A percentile compares a stretch with the other conserved stretches of the same genome.
These are phyloP conservation scores for Populus hybrid DNA, from an alignment of 441 rosid species.

Conservation along the genomic window DNA sequence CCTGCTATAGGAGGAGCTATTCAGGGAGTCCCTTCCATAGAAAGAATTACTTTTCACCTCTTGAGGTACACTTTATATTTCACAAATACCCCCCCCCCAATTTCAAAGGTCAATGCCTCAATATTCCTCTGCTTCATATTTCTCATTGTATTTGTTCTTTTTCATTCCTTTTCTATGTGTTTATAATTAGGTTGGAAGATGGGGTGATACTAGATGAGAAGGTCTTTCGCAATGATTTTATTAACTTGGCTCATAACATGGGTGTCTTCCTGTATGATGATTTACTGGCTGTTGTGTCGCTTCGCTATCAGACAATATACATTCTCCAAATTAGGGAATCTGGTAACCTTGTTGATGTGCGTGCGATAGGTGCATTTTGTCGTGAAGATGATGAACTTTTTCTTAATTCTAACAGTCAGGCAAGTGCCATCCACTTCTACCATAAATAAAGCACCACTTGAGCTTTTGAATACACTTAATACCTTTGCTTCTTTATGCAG, in stretches of 20 bases:
- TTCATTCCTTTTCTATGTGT: conserved; percentile 1
- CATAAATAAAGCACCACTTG: background rate
- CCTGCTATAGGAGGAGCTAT: conserved; percentile 65
- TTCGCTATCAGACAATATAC: conserved; percentile 85
- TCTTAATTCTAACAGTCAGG: conserved; percentile 75
- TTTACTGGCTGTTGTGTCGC: conserved; percentile 76
- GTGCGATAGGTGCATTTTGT: conserved; percentile 82
- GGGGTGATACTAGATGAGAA: conserved; percentile 79
- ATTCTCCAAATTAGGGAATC: conserved; percentile 91
- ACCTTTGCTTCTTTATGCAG: background rate
- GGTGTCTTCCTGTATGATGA: conserved; percentile 91
- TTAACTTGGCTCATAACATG: conserved; percentile 69
- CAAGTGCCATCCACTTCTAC: conserved; percentile 24
- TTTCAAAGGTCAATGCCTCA: too few species aligned
- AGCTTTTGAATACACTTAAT: too few species aligned
- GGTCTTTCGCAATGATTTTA: conserved; percentile 78
- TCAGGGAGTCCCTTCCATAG: conserved; percentile 83
- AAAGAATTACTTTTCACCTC: conserved; percentile 79
- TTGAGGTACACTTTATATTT: conserved; percentile 43
- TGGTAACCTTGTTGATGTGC: conserved; percentile 82
- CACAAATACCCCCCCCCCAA: background rate
- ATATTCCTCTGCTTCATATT: background rate
- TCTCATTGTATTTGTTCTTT: background rate
- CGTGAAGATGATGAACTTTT: conserved; percentile 94
- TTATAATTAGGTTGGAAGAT: conserved; percentile 63